Evolutionary conservation across 2,329 filamentous ascomycete genomes (phyloP), one percentile per base, ranked within the genome.

Genomic region (Aspergillus eucalypticola): DNA sequence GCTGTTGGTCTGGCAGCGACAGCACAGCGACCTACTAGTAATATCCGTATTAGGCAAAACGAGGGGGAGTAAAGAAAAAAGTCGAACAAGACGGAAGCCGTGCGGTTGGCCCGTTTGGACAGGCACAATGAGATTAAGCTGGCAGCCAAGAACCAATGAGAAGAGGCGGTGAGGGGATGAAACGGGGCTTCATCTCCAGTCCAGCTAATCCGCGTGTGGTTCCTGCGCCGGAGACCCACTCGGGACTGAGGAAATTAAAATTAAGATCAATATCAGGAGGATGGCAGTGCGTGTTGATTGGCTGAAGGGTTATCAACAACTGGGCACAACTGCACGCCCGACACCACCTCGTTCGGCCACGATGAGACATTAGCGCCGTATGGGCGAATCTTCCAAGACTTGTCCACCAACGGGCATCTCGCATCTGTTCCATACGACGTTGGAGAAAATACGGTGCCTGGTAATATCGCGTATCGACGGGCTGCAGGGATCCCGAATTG

Each of bases 181-280:
- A 64, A 64, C 56, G 51, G 58, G 59, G 21, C 58, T 35, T 55
- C 54, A 58, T 62, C 58, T 62, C 54, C 42, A 50, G 8, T 10
- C 11, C 50, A 59, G 35, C 59, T 19, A 61, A 62, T 58, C 49
- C 58, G 54, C 48, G 58, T 38, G 54, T 48, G 54, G 58, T 58
- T 50, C 54, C 58, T 51, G 56, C 19, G 56, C 38, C 52, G 46
- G 56, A 35, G 51, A 13, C 59, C 61, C 61, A 64, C 61, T 29
- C 2, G 11, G 13, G 27, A 32, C 3, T 13, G 35, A 56, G 35
- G 19, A 50, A 56, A 60, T 60, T 60, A 53, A 46, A n/a, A 50
- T 50, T 58, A 46, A 54, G 39, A 58, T 53, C 39, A 60, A 50
- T 50, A 50, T 50, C 46, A 50, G 46, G 46, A 50, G 46, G 46